Conservation (phyloP, 345 rosid genomes). For the Pistacia atlantica region DNA sequence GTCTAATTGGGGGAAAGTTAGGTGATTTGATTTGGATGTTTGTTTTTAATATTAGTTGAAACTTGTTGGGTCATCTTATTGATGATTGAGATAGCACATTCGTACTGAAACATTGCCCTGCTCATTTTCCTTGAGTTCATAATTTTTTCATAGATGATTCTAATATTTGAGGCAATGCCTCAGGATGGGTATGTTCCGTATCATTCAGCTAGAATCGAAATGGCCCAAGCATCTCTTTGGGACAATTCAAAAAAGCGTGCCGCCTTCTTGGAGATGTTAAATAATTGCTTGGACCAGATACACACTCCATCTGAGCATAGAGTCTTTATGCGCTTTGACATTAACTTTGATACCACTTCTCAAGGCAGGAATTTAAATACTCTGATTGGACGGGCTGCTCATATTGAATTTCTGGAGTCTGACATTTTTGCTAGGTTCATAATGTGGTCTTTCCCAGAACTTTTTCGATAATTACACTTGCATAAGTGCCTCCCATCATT, state of each 20-base stretch:
- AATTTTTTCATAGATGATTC: neutral
- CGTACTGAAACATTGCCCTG: neutral
- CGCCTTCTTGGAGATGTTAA: slow-evolving; percentile 86
- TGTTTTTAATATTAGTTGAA: neutral
- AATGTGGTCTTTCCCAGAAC: slow-evolving; percentile 90
- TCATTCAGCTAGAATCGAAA: slow-evolving; percentile 92
- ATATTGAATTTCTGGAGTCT: slow-evolving; percentile 90
- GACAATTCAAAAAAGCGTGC: slow-evolving; percentile 83
- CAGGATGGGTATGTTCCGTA: slow-evolving; percentile 99
- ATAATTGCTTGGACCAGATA: slow-evolving; percentile 92
- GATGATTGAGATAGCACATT: neutral
- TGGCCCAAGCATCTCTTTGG: slow-evolving; percentile 70
- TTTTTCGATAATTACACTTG: slow-evolving; percentile 50
- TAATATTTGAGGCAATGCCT: slow-evolving; percentile 13
- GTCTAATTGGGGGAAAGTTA: neutral
- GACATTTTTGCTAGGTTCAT: slow-evolving; percentile 85
- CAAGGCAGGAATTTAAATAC: slow-evolving; percentile 84
- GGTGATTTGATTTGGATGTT: no score
- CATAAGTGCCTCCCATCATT: neutral
- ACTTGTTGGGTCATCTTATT: neutral
- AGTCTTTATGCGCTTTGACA: slow-evolving; percentile 89
- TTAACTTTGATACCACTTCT: slow-evolving; percentile 75
- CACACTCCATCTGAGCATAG: slow-evolving; percentile 66
- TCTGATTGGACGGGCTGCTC: slow-evolving; percentile 92
- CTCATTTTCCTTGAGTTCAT: neutral